Evolutionary conservation across 805 yeast genomes (phyloP), one percentile per base, ranked within the genome.

Genomic region (Cyberlindnera saturnus): DNA sequence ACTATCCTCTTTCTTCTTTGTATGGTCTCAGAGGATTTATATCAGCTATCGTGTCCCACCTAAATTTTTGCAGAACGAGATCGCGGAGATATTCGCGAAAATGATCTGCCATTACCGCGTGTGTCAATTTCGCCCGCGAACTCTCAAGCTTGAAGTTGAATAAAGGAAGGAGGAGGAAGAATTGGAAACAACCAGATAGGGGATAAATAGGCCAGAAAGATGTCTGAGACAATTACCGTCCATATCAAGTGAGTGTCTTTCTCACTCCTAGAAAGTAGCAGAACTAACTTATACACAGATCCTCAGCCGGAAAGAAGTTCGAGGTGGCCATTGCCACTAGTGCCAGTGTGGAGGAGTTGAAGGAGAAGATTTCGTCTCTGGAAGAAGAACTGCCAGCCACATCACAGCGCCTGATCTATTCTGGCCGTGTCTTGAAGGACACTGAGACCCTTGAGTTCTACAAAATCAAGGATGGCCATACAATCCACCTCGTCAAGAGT

Each of bases 361-460:
- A 91, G 64, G 73, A 72, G 32, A 69, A 69, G 51, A 71, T 91
- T 40, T 81, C 81, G 20, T 67, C 70, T 17, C n/a, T 15, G 4
- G 74, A 71, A 46, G 65, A 89, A 6, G 82, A 77, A 18, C 71
- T 89, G 36, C 82, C 95, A 5, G 79, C 77, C 1, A 83, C 74
- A n/a, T 77, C 83, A 47, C 98, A 90, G 66, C 75, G 98, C 46
- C 73, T 91, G 60, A 90, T 91, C 58, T 91, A 86, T 67, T 86
- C 96, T 3, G 99, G 99, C 34, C 83, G 91, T 53, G 96, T 93
- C 30, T 74, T 91, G 59, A 90, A 90, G 63, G 96, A 91, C 58
- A 71, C 69, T 32, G 93, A 90, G 52, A 75, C 86, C 6, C 64
- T 91, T 9, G 81, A 73, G 15, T 68, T 78, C 4, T 91, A 91